Base-by-base conservation (phyloP, 2,329 filamentous ascomycete species). In the Delphinella strobiligena region DNA sequence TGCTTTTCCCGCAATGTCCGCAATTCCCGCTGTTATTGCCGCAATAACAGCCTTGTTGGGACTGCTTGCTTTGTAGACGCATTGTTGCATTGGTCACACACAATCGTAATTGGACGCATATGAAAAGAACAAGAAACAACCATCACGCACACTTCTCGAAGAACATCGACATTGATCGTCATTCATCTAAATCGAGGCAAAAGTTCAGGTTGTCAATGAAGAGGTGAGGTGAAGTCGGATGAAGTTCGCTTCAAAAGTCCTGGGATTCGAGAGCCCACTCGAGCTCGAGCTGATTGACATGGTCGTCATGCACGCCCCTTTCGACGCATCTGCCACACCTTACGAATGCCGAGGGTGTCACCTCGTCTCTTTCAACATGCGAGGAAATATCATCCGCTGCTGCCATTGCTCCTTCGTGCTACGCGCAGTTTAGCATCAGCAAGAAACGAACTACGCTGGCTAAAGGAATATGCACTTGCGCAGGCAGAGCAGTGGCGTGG, bases 381-480 rank as follows among this genome's bases (percentile, higher is more conserved):
- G 5, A 32, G 19, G n/a, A 37, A n/a, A 2, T 29, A 32, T n/a
- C 31, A 45, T 19, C 10, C 40, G 10, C 27, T 39, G 8, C 16
- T 43, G 15, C 41, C 41, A 9, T 15, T 43, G 1, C 15, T 89
- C 4, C 69, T 89, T 1, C 74, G 69, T 11, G 69, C 69, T 7
- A 82, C 80, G 48, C 69, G 78, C 44, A 71, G 75, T 49, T 53
- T 86, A 2, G 54, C 58, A n/a, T 75, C 77, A 3, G 78, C 81
- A 4, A 64, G 66, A 39, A 77, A 75, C 52, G 82, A 89, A 63
- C 64, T 87, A 37, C 71, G 80, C 51, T 89, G 82, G 83, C 72
- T 89, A 38, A 67, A 64, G 37, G 69, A 80, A 46, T 73, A 83
- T 46, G 58, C 44, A 5, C 36, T 22, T 37, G 47, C 40, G 5